Evolutionary conservation across 371 early-diverging fungal species (phyloP).

Genomic region (Nematocida sp.): DNA sequence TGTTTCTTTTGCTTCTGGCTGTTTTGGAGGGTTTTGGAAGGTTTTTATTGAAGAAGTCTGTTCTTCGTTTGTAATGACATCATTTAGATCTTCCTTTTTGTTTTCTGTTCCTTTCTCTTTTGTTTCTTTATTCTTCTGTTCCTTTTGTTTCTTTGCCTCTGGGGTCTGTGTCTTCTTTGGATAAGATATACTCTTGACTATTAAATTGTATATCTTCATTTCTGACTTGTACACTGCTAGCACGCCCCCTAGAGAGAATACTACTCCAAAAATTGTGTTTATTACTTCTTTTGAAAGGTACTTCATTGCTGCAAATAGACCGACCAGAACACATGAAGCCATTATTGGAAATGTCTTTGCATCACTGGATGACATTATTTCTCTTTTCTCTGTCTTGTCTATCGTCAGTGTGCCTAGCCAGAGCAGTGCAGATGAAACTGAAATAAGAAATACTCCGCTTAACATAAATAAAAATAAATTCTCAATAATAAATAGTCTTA

Average conservation of each 20-base stretch:
- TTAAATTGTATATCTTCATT: not conserved
- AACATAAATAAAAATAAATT: conserved; percentile 40
- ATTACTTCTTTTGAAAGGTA: conserved; percentile 14
- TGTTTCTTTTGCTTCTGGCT: not conserved
- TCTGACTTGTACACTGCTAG: conserved; percentile 19
- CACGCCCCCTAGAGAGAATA: conserved; percentile 25
- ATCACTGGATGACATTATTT: conserved; percentile 29
- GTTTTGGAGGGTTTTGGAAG: no score
- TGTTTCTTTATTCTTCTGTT: not conserved
- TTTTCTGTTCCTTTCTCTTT: no score
- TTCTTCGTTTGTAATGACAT: no score
- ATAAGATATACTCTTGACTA: not conserved
- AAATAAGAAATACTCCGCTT: conserved; percentile 46
- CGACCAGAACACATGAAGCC: conserved; percentile 8
- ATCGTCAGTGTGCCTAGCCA: conserved; percentile 1
- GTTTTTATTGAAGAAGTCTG: not conserved
- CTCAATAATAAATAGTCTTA: no score
- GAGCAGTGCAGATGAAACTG: conserved; percentile 36
- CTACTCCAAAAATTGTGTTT: conserved; percentile 26
- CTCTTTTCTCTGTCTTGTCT: not conserved
- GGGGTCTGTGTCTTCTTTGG: not conserved
- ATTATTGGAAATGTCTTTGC: conserved; percentile 34
- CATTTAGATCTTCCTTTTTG: no score
- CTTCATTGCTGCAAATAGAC: conserved; percentile 25
- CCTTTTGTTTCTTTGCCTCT: not conserved